Percentiles rank a stretch among this genome's conserved stretches.
Conservation (phyloP, 2,329 filamentous ascomycete genomes). For the Ascochyta fabae region DNA sequence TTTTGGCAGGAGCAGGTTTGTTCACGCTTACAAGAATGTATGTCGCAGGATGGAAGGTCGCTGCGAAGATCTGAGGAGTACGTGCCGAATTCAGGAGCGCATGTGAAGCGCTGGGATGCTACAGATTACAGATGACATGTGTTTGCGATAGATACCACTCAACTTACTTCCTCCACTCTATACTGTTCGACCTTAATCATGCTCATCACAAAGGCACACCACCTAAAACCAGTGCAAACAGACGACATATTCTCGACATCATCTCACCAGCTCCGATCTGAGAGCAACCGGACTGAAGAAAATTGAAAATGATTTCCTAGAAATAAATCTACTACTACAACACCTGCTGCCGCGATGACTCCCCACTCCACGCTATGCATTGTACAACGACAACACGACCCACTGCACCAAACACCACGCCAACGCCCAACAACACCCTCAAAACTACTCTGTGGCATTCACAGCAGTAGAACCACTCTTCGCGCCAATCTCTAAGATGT, state of each 20-base stretch:
- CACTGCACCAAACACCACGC: not conserved
- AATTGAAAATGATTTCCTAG: not conserved
- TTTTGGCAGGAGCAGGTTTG: slow-evolving; percentile 51
- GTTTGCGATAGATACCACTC: not conserved
- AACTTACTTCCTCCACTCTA: not conserved
- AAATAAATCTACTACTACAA: not conserved
- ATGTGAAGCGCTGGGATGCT: not conserved
- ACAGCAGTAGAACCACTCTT: slow-evolving; percentile 10
- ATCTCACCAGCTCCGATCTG: not conserved
- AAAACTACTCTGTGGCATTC: not conserved
- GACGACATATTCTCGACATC: not conserved
- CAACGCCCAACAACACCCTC: not conserved
- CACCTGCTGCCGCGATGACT: not conserved
- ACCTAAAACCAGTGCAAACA: too few species aligned
- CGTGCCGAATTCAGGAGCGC: not conserved
- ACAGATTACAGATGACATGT: not conserved
- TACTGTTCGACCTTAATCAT: not conserved
- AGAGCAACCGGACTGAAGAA: not conserved
- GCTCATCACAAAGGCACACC: not conserved
- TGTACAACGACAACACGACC: not conserved
- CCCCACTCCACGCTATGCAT: not conserved
- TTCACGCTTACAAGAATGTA: slow-evolving; percentile 39
- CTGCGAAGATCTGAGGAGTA: slow-evolving; percentile 14
- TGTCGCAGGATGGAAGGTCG: slow-evolving; percentile 35
- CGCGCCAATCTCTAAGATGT: slow-evolving; percentile 48